Conservation (phyloP, 2,329 filamentous ascomycete genomes). For the Sarocladiaceae sp. region DNA sequence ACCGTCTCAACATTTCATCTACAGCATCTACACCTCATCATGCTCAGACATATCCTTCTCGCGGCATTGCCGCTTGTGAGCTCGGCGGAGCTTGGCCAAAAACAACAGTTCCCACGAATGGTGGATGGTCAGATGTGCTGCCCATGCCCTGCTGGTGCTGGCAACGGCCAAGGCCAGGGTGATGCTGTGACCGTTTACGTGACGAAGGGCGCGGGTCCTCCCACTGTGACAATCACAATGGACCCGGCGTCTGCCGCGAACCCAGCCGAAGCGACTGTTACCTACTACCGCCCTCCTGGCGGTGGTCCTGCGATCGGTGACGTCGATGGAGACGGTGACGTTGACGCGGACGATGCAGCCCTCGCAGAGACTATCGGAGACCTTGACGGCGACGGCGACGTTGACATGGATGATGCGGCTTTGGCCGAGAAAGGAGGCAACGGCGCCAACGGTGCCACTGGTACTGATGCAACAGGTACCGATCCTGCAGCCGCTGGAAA, state of each 20-base stretch:
- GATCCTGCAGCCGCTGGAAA: neutral
- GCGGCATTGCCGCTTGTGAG: conserved; percentile 4
- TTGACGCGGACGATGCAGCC: neutral
- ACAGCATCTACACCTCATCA: neutral
- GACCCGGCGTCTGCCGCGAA: conserved; percentile 17
- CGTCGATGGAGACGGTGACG: neutral
- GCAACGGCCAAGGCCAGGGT: conserved; percentile 11
- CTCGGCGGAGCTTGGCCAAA: neutral
- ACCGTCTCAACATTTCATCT: neutral
- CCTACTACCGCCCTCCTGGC: conserved; percentile 15
- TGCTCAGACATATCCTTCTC: neutral
- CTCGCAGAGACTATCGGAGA: conserved; percentile 4
- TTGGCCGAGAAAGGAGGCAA: neutral
- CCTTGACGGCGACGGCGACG: conserved; percentile 5
- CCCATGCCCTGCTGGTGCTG: conserved; percentile 21
- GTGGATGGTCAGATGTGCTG: conserved; percentile 23
- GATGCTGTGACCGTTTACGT: conserved; percentile 24
- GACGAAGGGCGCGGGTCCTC: conserved; percentile 21
- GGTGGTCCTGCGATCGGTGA: conserved; percentile 2
- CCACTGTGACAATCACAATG: conserved; percentile 21
- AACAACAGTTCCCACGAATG: neutral
- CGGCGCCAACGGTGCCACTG: neutral
- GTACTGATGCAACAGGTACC: neutral
- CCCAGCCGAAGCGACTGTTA: conserved; percentile 16
- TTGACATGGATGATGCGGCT: neutral